These are phyloP conservation scores for Cutaneotrichosporon mucoides DNA, from an alignment of 1,284 basidiomycete species.

Conservation along the genomic window DNA sequence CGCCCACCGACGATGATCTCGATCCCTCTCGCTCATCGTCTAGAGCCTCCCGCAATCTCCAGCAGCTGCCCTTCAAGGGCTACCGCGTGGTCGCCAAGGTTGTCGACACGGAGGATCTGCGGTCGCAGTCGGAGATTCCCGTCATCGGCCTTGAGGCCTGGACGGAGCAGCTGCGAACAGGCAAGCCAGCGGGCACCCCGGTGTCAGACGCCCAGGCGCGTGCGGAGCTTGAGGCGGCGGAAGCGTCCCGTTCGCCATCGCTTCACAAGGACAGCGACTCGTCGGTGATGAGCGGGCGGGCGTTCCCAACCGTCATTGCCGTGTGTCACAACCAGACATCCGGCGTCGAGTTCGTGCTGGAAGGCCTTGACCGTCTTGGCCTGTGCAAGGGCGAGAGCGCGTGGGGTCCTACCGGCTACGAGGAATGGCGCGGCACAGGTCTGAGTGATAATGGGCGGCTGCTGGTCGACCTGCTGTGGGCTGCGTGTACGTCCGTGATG, in stretches of 20 bases:
- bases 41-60: conserved; percentile 16
- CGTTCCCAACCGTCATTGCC: conserved; percentile 48
- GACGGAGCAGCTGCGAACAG: conserved; percentile 21
- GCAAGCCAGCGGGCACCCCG: conserved; percentile 19
- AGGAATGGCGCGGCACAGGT: conserved; percentile 48
- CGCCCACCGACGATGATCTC: conserved; percentile 6
- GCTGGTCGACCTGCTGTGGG: conserved; percentile 46
- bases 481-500: conserved; percentile 46
- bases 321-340: conserved; percentile 47
- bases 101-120: conserved; percentile 38
- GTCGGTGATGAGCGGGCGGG: conserved; percentile 24
- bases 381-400: conserved; percentile 46
- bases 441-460: conserved; percentile 43
- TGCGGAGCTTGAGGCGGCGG: neutral
- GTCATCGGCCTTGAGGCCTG: conserved; percentile 24
- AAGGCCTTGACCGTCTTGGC: conserved; percentile 47
- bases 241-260: too few species aligned
- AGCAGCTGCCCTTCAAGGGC: conserved; percentile 43
- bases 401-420: conserved; percentile 50
- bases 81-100: conserved; percentile 47
- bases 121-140: conserved; percentile 25
- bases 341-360: conserved; percentile 50
- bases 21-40: neutral
- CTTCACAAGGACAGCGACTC: neutral
- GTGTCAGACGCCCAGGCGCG: conserved; percentile 2